phyloP scores from a whole-genome alignment of 805 yeast genomes.

The Saccharomycopsis malanga region DNA sequence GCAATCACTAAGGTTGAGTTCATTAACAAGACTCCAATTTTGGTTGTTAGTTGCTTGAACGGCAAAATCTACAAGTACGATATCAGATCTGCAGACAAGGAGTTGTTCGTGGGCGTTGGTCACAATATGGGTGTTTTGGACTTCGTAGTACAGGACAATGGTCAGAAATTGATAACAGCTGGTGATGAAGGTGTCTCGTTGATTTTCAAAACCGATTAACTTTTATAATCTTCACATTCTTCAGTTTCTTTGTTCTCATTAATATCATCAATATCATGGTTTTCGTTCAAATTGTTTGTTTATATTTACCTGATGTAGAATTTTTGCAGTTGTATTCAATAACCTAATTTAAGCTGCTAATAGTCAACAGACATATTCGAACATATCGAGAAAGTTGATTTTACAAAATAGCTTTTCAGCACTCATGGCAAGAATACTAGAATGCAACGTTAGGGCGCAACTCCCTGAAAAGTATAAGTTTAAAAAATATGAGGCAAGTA shows the following conservation, averaged over 20 bases:
- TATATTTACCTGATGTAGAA: too few species aligned
- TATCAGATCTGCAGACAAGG: constrained; percentile 68
- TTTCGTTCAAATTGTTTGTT: neutral
- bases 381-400: too few species aligned
- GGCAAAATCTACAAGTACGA: constrained; percentile 87
- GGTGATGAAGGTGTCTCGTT: constrained; percentile 96
- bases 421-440: too few species aligned
- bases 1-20: constrained; percentile 78
- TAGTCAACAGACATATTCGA: too few species aligned
- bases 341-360: too few species aligned
- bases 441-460: neutral
- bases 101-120: constrained; percentile 74
- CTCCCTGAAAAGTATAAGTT: neutral
- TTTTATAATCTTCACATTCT: neutral
- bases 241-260: neutral
- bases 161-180: constrained; percentile 74
- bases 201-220: constrained; percentile 39
- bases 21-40: constrained; percentile 45
- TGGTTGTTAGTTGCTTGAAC: constrained; percentile 73
- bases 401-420: neutral
- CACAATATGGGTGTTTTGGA: constrained; percentile 93
- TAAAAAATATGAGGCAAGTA: neutral
- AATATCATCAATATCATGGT: neutral
- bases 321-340: too few species aligned
- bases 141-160: constrained; percentile 61